Base-by-base conservation (phyloP, 2,329 filamentous ascomycete species). In the Spiromastix sp. region DNA sequence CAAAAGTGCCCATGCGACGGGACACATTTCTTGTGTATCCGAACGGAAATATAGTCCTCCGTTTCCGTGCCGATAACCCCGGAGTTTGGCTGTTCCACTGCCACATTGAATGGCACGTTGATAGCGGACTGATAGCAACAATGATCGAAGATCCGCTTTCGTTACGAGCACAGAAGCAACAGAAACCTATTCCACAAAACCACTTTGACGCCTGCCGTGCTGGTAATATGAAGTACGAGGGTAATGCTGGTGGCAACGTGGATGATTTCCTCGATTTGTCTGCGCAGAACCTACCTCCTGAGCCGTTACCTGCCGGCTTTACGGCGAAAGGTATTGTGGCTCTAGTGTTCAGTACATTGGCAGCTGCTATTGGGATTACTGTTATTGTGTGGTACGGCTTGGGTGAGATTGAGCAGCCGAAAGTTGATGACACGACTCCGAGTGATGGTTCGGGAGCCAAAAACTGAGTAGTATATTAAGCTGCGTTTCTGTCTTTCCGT, bases 191-290 rank as follows among this genome's bases (percentile, higher is more conserved):
- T 15, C 48, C 48, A 2, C 34, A 41, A 20, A 37, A 43, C 29
- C 45, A 49, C 36, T 43, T 35, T 25, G 42, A 37, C 13, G 42
- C 43, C 4, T 51, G 49, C 34, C 39, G 32, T 15, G 68, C 63
- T 0, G 63, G 54, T 0, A 60, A 61, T 3, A 58, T 74, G 0
- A 67, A 73, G 1, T 71, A 61, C 0, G 48, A 49, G 3, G 84
- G 83, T 3, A 89, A 91, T 46, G 83, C 84, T 0, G 84, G 81
- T 0, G 83, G 68, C 1, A 84, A 86, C 48, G 77, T 70, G 0
- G 52, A 59, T 0, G 59, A 87, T 47, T 61, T 74, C 4, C 57
- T 81, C 0, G 71, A 89, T 43, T 60, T 85, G 3, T 58, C 52
- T 0, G 77, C 77, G 10, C 62, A 81, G 54, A 77, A 76, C 40